These are phyloP conservation scores for Daldinia eschscholtzii DNA, from an alignment of 2,329 filamentous ascomycete genomes.

Conservation along the genomic window DNA sequence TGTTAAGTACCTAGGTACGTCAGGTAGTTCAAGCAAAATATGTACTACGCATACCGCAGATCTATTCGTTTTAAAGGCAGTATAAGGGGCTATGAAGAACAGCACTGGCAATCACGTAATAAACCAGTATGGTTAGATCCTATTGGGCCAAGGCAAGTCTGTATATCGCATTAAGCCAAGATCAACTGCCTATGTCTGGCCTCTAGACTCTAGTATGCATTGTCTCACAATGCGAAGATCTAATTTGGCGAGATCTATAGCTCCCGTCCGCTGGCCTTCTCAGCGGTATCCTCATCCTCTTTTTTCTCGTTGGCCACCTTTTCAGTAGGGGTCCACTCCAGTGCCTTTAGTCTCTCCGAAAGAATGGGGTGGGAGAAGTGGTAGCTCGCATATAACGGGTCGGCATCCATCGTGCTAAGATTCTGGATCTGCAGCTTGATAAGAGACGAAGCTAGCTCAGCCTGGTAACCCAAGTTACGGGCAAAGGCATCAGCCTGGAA, in stretches of 20 bases:
- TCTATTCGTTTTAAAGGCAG: neutral
- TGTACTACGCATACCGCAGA: neutral
- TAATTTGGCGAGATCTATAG: conserved; percentile 40
- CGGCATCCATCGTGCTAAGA: conserved; percentile 97
- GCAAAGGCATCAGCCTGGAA: conserved; percentile 97
- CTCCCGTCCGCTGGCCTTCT: conserved; percentile 81
- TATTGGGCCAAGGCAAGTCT: neutral
- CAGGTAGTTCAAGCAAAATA: too few relatives aligned
- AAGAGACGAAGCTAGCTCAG: conserved; percentile 85
- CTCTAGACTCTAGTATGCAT: conserved; percentile 18
- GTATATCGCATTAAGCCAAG: neutral
- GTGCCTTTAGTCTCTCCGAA: conserved; percentile 89
- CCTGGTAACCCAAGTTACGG: conserved; percentile 82
- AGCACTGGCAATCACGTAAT: neutral
- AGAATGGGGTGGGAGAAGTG: conserved; percentile 98
- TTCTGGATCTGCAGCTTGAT: conserved; percentile 99
- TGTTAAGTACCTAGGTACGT: too few relatives aligned
- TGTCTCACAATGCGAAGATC: conserved; percentile 12
- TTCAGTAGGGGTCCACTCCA: conserved; percentile 83
- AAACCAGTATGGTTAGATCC: neutral
- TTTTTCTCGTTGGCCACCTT: conserved; percentile 62
- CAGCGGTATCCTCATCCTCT: conserved; percentile 63
- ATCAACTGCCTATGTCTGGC: conserved; percentile 3
- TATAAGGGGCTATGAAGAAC: neutral
- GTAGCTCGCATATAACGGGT: conserved; percentile 98